Evolutionary conservation across 2,329 filamentous ascomycete species (phyloP).

Genomic region (Pleurostoma richardsiae): DNA sequence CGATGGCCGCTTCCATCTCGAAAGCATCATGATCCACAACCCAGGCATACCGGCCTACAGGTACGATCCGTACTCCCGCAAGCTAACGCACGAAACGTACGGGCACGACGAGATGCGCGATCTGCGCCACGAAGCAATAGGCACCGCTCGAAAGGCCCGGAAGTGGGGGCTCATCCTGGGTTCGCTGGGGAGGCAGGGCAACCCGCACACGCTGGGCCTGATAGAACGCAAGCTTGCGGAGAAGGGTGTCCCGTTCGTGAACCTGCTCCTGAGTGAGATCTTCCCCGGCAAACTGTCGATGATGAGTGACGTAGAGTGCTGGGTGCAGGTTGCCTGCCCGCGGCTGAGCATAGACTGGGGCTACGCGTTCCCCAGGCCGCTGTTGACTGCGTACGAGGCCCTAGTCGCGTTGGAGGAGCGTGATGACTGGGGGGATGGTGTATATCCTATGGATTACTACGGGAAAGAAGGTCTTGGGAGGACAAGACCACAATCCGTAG

Average conservation of each 20-base stretch:
- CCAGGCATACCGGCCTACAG: slow-evolving; percentile 84
- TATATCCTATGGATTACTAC: slow-evolving; percentile 99
- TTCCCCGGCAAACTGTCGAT: slow-evolving; percentile 92
- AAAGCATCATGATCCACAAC: slow-evolving; percentile 99
- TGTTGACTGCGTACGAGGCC: slow-evolving; percentile 93
- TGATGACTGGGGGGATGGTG: slow-evolving; percentile 68
- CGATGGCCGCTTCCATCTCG: slow-evolving; percentile 91
- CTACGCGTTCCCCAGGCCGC: slow-evolving; percentile 83
- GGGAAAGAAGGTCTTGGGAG: slow-evolving; percentile 85
- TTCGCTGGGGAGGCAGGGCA: slow-evolving; percentile 87
- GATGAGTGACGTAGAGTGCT: slow-evolving; percentile 93
- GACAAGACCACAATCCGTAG: slow-evolving; percentile 45
- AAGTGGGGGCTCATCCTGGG: slow-evolving; percentile 97
- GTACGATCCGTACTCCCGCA: slow-evolving; percentile 93
- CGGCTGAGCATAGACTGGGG: slow-evolving; percentile 97
- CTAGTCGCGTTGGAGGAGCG: slow-evolving; percentile 78
- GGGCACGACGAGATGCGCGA: slow-evolving; percentile 87
- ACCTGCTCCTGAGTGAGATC: slow-evolving; percentile 87
- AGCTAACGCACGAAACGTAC: slow-evolving; percentile 86
- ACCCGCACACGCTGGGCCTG: slow-evolving; percentile 83
- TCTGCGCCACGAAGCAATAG: slow-evolving; percentile 72
- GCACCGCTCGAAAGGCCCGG: slow-evolving; percentile 66
- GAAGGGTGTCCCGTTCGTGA: slow-evolving; percentile 74
- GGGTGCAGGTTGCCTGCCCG: slow-evolving; percentile 98
- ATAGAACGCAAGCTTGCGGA: slow-evolving; percentile 74